phyloP scores from a whole-genome alignment of 106 monocot species.

The Phalaenopsis equestris region DNA sequence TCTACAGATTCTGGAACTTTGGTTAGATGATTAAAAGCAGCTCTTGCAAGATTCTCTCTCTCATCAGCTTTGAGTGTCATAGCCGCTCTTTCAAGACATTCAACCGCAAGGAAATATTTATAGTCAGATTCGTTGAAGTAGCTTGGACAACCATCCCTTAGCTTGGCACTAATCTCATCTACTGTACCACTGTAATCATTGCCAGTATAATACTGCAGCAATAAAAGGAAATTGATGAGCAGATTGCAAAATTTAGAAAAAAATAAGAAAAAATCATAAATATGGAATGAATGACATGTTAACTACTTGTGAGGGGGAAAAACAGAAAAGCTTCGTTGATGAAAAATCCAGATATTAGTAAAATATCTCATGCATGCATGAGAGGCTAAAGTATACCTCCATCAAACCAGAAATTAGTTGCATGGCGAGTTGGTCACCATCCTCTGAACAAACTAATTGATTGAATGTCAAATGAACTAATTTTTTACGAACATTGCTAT shows the following conservation, averaged over 20 bases:
- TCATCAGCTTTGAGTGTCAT: conserved; percentile 32
- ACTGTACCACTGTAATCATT: conserved; percentile 77
- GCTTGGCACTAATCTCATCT: conserved; percentile 90
- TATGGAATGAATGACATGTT: background rate
- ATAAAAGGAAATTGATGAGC: background rate
- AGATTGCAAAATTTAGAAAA: background rate
- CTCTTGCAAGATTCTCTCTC: conserved; percentile 72
- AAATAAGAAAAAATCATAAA: background rate
- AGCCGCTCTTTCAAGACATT: conserved; percentile 81
- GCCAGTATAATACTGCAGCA: conserved; percentile 79
- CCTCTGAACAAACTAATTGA: conserved; percentile 89
- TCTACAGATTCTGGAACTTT: conserved; percentile 79
- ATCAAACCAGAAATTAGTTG: conserved; percentile 81
- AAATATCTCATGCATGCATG: background rate
- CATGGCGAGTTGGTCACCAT: conserved; percentile 84
- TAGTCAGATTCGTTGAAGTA: conserved; percentile 89
- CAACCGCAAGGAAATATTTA: conserved; percentile 87
- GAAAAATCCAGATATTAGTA: background rate
- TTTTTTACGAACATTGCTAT: conserved; percentile 43
- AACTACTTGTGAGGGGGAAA: background rate
- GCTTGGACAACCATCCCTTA: conserved; percentile 84
- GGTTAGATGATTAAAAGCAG: conserved; percentile 64
- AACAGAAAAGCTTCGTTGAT: background rate
- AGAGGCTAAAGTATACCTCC: conserved; percentile 52
- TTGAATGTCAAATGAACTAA: conserved; percentile 74